phyloP scores from a whole-genome alignment of 2,329 filamentous ascomycete species.

The Parascedosporium putredinis region DNA sequence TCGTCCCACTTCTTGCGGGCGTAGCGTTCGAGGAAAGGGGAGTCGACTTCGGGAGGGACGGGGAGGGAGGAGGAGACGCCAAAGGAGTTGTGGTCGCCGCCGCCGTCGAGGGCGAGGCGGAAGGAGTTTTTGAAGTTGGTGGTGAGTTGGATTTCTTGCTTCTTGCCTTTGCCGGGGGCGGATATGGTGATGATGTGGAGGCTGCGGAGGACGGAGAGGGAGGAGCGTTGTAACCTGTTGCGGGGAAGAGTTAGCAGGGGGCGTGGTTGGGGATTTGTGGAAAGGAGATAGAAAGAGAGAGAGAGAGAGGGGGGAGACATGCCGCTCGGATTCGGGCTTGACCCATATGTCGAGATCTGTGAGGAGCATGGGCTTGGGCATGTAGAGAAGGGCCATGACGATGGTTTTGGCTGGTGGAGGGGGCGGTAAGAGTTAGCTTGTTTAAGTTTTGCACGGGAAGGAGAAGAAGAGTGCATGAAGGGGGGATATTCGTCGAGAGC shows the following conservation, averaged over 20 bases:
- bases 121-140: constrained; percentile 76
- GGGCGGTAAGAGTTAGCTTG: too few species aligned
- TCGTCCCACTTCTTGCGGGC: constrained; percentile 89
- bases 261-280: too few species aligned
- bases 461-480: background rate
- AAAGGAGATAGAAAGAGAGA: too few species aligned
- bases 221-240: constrained; percentile 67
- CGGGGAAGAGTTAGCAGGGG: constrained; percentile 9
- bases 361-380: constrained; percentile 69
- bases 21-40: constrained; percentile 71
- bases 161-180: constrained; percentile 46
- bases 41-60: constrained; percentile 51
- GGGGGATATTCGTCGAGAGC: background rate
- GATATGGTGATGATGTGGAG: constrained; percentile 77
- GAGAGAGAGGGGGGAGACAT: constrained; percentile 3
- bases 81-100: constrained; percentile 77
- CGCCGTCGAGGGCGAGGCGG: constrained; percentile 77
- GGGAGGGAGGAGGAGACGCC: constrained; percentile 68
- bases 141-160: constrained; percentile 65
- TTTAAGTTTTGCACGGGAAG: too few species aligned
- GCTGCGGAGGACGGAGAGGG: constrained; percentile 67
- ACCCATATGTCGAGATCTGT: constrained; percentile 80
- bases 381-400: constrained; percentile 91
- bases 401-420: constrained; percentile 92
- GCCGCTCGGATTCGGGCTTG: constrained; percentile 47